These are phyloP conservation scores for Priceomyces carsonii DNA, from an alignment of 805 yeast species.

Conservation along the genomic window DNA sequence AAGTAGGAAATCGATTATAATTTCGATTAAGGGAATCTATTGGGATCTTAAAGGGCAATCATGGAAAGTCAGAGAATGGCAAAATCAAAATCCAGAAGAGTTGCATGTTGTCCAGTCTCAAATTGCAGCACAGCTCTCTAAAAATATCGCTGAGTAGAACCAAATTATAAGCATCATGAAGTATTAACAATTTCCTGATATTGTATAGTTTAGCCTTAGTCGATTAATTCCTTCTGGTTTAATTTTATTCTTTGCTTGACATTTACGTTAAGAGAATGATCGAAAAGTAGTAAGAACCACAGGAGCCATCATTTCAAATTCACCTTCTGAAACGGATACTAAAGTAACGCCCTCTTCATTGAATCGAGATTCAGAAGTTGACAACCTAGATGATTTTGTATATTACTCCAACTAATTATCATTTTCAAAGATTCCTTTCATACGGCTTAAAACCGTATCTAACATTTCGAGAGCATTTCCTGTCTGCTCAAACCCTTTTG, in stretches of 20 bases:
- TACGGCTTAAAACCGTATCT: slow-evolving; percentile 68
- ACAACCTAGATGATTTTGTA: too few species aligned
- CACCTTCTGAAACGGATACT: too few species aligned
- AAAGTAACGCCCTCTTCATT: too few species aligned
- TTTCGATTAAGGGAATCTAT: slow-evolving; percentile 72
- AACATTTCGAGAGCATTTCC: slow-evolving; percentile 68
- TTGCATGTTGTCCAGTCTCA: slow-evolving; percentile 72
- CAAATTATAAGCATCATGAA: too few species aligned
- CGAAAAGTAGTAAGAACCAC: too few species aligned
- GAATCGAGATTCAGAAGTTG: too few species aligned
- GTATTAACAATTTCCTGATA: too few species aligned
- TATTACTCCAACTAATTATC: slow-evolving; percentile 33
- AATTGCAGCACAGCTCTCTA: slow-evolving; percentile 39
- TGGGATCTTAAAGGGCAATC: slow-evolving; percentile 85
- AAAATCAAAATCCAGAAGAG: slow-evolving; percentile 67
- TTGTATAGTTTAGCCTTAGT: too few species aligned
- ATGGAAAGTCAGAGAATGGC: slow-evolving; percentile 75
- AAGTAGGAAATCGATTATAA: slow-evolving; percentile 66
- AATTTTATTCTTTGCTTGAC: too few species aligned
- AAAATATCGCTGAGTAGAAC: slow-evolving; percentile 11
- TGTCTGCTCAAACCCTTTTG: slow-evolving; percentile 78
- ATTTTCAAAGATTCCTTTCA: slow-evolving; percentile 64
- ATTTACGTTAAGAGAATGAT: too few species aligned
- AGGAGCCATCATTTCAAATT: too few species aligned
- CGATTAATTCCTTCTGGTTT: too few species aligned